Evolutionary conservation across 106 monocot species (phyloP).

Genomic region (Dactylorhiza incarnata): DNA sequence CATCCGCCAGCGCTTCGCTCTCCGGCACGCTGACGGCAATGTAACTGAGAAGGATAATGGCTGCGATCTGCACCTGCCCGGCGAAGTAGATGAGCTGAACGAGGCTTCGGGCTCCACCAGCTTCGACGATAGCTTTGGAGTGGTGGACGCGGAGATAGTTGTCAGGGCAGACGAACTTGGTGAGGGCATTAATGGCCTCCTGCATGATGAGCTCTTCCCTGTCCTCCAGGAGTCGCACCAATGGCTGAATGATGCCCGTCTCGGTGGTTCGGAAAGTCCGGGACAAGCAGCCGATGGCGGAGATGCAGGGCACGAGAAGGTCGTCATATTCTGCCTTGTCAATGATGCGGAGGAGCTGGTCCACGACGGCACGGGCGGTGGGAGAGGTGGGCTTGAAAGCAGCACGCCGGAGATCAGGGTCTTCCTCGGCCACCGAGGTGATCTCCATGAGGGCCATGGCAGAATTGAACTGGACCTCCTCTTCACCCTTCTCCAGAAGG

Average conservation of each 20-base stretch:
- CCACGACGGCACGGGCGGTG: slow-evolving; percentile 72
- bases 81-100: slow-evolving; percentile 83
- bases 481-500: slow-evolving; percentile 71
- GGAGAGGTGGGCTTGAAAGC: slow-evolving; percentile 91
- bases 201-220: slow-evolving; percentile 41
- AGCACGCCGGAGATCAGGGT: slow-evolving; percentile 60
- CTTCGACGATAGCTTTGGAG: slow-evolving; percentile 64
- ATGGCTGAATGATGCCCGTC: slow-evolving; percentile 70
- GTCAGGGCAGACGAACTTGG: slow-evolving; percentile 78
- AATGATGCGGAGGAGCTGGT: slow-evolving; percentile 64
- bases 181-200: slow-evolving; percentile 56
- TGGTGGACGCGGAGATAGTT: slow-evolving; percentile 78
- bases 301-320: slow-evolving; percentile 67
- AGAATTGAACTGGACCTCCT: slow-evolving; percentile 73
- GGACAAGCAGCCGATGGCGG: slow-evolving; percentile 69
- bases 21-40: slow-evolving; percentile 73
- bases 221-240: slow-evolving; percentile 76
- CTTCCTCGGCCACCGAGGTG: slow-evolving; percentile 57
- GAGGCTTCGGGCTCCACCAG: slow-evolving; percentile 65
- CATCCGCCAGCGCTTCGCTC: slow-evolving; percentile 64
- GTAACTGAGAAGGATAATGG: slow-evolving; percentile 60
- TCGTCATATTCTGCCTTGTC: slow-evolving; percentile 61
- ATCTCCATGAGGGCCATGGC: slow-evolving; percentile 93
- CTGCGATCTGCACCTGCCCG: slow-evolving; percentile 55
- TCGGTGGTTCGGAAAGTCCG: slow-evolving; percentile 86